Evolutionary conservation across 495 filamentous ascomycete species (phyloP).

Genomic region (Hypoxylon intermedium): DNA sequence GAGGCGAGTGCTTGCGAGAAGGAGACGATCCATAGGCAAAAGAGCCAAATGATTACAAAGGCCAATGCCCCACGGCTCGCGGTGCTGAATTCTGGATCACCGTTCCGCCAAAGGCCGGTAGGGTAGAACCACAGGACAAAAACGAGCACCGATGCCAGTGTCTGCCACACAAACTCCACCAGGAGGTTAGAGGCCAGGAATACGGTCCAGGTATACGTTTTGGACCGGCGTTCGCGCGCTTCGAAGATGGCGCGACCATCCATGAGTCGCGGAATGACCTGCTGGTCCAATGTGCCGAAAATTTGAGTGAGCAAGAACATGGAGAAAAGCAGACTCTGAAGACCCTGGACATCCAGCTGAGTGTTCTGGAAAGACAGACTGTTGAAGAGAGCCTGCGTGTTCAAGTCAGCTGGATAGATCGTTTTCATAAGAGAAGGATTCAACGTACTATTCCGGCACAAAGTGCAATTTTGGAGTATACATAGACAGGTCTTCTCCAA

Average conservation of each 20-base stretch:
- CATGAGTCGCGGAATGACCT: slow-evolving; percentile 66
- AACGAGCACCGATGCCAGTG: slow-evolving; percentile 62
- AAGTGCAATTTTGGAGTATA: slow-evolving; percentile 63
- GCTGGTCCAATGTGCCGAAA: slow-evolving; percentile 41
- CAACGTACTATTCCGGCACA: background rate
- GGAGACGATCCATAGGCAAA: slow-evolving; percentile 63
- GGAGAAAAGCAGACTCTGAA: slow-evolving; percentile 64
- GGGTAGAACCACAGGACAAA: slow-evolving; percentile 68
- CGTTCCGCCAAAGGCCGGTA: slow-evolving; percentile 49
- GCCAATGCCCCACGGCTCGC: slow-evolving; percentile 61
- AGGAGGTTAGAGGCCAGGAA: slow-evolving; percentile 69
- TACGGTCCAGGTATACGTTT: slow-evolving; percentile 69
- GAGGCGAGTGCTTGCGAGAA: slow-evolving; percentile 67
- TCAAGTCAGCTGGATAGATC: too few species aligned
- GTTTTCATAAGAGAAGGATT: too few species aligned
- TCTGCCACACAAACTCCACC: slow-evolving; percentile 69
- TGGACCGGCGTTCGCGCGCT: slow-evolving; percentile 67
- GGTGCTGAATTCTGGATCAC: slow-evolving; percentile 44
- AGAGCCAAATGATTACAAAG: slow-evolving; percentile 61
- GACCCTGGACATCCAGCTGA: slow-evolving; percentile 38
- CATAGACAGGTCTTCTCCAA: slow-evolving; percentile 72
- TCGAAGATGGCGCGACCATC: slow-evolving; percentile 64
- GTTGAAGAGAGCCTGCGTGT: slow-evolving; percentile 67
- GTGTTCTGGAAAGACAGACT: slow-evolving; percentile 73
- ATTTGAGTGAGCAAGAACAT: slow-evolving; percentile 63